These are phyloP conservation scores for Adansonia rubrostipa DNA, from an alignment of 441 rosid species.

Conservation along the genomic window DNA sequence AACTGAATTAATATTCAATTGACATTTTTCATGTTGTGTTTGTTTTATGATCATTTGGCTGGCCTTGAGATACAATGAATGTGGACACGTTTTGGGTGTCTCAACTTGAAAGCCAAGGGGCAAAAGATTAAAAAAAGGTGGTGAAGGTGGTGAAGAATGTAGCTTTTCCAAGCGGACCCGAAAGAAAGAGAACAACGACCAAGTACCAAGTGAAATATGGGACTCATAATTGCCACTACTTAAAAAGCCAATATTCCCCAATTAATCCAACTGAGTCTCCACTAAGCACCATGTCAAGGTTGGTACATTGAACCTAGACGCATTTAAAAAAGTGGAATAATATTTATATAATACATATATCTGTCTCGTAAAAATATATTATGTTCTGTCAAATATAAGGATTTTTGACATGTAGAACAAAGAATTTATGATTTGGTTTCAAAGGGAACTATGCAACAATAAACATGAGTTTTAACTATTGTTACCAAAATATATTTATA, in stretches of 20 bases:
- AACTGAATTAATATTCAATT: too few relatives aligned
- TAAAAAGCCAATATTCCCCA: neutral
- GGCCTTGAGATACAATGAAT: slow-evolving; percentile 6
- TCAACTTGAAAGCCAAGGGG: neutral
- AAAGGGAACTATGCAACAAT: too few relatives aligned
- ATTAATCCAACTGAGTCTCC: neutral
- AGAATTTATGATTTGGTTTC: too few relatives aligned
- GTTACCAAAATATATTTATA: too few relatives aligned
- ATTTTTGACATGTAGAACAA: too few relatives aligned
- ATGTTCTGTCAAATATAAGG: neutral
- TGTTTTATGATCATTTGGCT: neutral
- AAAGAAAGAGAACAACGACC: neutral
- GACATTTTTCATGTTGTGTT: too few relatives aligned
- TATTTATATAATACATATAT: too few relatives aligned
- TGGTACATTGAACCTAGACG: slow-evolving; percentile 16
- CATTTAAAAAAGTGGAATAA: neutral
- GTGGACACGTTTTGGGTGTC: slow-evolving; percentile 4
- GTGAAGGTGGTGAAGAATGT: neutral
- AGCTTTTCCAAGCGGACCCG: too few relatives aligned
- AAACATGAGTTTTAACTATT: too few relatives aligned
- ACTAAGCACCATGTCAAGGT: neutral
- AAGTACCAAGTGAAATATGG: neutral
- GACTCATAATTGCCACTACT: neutral
- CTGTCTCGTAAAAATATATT: neutral
- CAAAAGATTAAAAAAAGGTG: neutral